A percentile compares a stretch with the other conserved stretches of the same genome.
phyloP scores from a whole-genome alignment of 2,329 filamentous ascomycete species.

The Fusarium ambrosium region DNA sequence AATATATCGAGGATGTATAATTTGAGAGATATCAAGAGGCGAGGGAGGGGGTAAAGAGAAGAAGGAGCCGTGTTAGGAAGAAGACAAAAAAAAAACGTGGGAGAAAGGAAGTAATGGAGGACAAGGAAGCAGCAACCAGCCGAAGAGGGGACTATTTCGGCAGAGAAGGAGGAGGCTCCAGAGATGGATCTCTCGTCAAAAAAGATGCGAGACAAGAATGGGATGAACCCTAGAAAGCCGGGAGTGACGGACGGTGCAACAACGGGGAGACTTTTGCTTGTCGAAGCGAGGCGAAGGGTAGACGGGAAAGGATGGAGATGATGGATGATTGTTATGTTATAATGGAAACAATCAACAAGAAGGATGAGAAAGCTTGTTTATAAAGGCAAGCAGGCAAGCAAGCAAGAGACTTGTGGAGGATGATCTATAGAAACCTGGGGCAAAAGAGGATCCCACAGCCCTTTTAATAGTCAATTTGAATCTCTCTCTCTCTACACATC shows the following conservation, averaged over 20 bases:
- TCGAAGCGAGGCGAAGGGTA: conserved; percentile 28
- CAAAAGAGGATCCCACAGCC: conserved; percentile 8
- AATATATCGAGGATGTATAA: conserved; percentile 1
- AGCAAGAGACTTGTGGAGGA: neutral
- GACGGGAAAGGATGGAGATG: conserved; percentile 14
- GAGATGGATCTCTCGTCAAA: conserved; percentile 29
- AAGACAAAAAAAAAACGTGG: conserved; percentile 29
- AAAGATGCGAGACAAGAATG: conserved; percentile 36
- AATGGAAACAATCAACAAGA: conserved; percentile 6
- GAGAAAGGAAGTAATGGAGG: conserved; percentile 31
- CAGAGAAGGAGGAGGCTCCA: conserved; percentile 23
- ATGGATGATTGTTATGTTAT: neutral
- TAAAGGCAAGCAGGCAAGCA: neutral
- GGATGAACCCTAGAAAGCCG: conserved; percentile 34
- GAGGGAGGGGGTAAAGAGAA: neutral
- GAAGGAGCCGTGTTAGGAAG: conserved; percentile 24
- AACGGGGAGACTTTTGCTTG: conserved; percentile 33
- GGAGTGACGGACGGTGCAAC: conserved; percentile 46
- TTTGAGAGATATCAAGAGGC: conserved; percentile 8
- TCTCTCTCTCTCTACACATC: neutral
- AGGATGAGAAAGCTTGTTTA: neutral
- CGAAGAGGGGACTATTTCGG: conserved; percentile 27
- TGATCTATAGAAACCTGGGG: neutral
- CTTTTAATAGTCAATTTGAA: conserved; percentile 40
- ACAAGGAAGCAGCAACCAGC: conserved; percentile 42